Base-by-base conservation (phyloP, 306 rosid genomes). In the Quercus engelmannii region DNA sequence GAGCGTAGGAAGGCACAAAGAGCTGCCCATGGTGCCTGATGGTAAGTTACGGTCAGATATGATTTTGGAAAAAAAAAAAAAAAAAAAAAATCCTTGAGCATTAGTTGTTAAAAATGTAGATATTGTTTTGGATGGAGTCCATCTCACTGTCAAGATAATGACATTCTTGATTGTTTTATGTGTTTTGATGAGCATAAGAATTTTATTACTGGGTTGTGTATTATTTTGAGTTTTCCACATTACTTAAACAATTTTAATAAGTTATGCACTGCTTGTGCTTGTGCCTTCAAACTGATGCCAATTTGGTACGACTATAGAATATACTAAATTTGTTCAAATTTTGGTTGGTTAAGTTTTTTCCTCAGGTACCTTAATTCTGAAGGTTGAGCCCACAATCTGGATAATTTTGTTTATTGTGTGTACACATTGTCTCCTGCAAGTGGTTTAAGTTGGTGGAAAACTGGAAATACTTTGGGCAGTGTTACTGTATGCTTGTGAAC, bases 1-100 rank as follows among this genome's bases (percentile, higher is more conserved):
- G 98, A 93, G 81, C 92, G 79, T 58, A 82, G 86, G 89, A 91
- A 81, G 83, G 73, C 77, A 1, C 89, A 49, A 3, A 78, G 88
- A 83, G 80, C 83, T 76, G 79, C 55, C 63, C 76, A 12, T 69
- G 57, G 79, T 31, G 26, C 55, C 14, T 85, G 81, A 72, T 61
- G 74, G 74, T 73, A 33, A 64, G 23, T 76, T 30, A 26, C 52
- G 80, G 33, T 80, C 63, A 19, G 35, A 72, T 76, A 31, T 74
- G 76, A 21, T 62, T 82, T 69, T 88, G 71, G 21, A 18, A 55
- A 52, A 4, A 14, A 11, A 21, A 64, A 74, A 67, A n/a, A n/a
- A n/a, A 30, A 23, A 55, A 52, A 11, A 14, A 12, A 25, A 64
- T 78, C 35, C 73, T 21, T 80, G 76, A 80, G 81, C 76, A 35